These are phyloP conservation scores for Eudorina sp. DNA, from an alignment of 139 green algal species.

Conservation along the genomic window DNA sequence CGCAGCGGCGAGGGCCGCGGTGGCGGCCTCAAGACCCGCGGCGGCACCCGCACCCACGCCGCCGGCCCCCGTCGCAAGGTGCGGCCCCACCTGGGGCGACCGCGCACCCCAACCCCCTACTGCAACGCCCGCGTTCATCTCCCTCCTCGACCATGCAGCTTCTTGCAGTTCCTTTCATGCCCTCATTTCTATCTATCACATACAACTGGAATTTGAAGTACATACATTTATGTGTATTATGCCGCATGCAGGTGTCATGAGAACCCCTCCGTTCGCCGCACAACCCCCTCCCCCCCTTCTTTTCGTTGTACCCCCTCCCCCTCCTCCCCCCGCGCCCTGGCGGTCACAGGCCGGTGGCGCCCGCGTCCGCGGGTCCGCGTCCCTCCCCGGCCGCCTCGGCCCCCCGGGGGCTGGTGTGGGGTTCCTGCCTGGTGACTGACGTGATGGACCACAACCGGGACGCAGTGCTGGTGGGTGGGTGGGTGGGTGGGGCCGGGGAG, in stretches of 20 bases:
- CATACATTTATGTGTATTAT: no score
- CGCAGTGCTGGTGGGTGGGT: slow-evolving; percentile 27
- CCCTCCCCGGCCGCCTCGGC: not conserved
- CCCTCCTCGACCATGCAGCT: no score
- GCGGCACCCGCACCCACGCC: not conserved
- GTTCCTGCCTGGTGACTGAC: slow-evolving; percentile 49
- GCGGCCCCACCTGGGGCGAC: no score
- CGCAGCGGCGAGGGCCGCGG: not conserved
- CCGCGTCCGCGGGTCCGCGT: not conserved
- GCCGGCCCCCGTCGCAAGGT: no score
- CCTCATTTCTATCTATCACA: no score
- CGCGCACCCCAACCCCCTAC: no score
- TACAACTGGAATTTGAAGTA: no score
- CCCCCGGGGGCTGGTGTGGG: slow-evolving; percentile 22
- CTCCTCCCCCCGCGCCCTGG: not conserved
- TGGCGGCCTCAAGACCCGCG: not conserved
- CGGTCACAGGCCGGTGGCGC: not conserved
- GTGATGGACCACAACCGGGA: slow-evolving; percentile 63
- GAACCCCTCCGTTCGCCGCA: no score
- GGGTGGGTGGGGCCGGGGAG: not conserved
- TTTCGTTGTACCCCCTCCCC: not conserved
- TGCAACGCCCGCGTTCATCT: no score
- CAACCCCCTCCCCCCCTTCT: no score
- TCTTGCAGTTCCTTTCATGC: no score
- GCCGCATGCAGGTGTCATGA: no score